Evolutionary conservation across 1,139 yeast species (phyloP).

Genomic region (Wickerhamomyces sp.): DNA sequence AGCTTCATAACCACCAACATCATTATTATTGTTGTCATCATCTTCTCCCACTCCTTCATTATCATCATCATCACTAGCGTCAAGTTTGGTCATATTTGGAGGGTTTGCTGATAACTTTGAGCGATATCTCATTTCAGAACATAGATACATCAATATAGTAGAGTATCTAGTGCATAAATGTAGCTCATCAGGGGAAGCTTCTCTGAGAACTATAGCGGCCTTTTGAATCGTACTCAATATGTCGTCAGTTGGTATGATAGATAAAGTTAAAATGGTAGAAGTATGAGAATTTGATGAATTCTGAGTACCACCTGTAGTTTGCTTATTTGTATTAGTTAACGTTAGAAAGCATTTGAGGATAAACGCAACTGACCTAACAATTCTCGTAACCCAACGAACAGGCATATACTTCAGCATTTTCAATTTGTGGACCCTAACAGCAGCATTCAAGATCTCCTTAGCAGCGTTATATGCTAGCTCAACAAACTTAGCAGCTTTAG

Average conservation of each 20-base stretch:
- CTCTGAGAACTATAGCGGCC: conserved; percentile 72
- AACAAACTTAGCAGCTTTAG: conserved; percentile 72
- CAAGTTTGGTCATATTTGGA: conserved; percentile 21
- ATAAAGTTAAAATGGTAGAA: conserved; percentile 52
- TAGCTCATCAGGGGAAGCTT: conserved; percentile 85
- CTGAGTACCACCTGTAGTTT: conserved; percentile 21
- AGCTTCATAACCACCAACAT: background rate
- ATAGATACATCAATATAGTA: conserved; percentile 71
- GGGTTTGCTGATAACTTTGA: conserved; percentile 22
- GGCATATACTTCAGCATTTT: conserved; percentile 75
- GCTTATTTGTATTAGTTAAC: conserved; percentile 41
- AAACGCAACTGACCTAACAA: conserved; percentile 89
- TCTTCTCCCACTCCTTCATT: conserved; percentile 11
- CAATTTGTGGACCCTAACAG: conserved; percentile 63
- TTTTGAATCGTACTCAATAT: conserved; percentile 63
- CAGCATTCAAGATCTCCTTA: conserved; percentile 68
- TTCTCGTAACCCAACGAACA: conserved; percentile 83
- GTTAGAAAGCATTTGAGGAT: conserved; percentile 80
- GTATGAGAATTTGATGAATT: conserved; percentile 32
- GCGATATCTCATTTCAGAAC: conserved; percentile 61
- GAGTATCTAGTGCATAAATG: conserved; percentile 82
- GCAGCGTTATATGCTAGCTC: conserved; percentile 84
- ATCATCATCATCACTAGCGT: conserved; percentile 19
- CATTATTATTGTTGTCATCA: no score
- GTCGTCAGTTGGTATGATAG: conserved; percentile 66